Evolutionary conservation across 2,329 filamentous ascomycete species (phyloP), one percentile per base, ranked within the genome.

Genomic region (Alternaria sp.): DNA sequence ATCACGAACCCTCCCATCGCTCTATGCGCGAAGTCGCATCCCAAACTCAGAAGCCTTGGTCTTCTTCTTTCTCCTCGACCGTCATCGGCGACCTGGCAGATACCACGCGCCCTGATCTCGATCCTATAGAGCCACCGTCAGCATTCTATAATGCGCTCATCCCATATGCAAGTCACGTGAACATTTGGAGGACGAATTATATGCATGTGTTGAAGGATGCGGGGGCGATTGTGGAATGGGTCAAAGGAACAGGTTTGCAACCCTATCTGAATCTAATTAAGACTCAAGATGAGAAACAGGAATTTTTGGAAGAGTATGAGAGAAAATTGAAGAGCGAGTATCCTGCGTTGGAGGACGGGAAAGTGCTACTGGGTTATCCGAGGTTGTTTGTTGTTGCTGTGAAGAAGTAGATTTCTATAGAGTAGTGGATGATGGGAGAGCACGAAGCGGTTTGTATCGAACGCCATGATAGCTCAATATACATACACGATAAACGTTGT

Each of bases 141-240:
- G 79, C 80, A 49, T 81, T 85, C 3, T 87, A 87, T 69, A 77
- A 88, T 57, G 78, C 78, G 1, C 69, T 89, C 3, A 77, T 74
- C 0, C 81, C 81, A 18, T 2, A 53, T n/a, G 69, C 68, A 1
- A 20, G 9, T 9, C 32, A 82, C 2, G 78, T 89, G 3, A 78
- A 86, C 63, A 71, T 88, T 1, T 89, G 86, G 84, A 81, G 84
- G 44, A 85, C 85, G 1, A 71, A 75, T 41, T 89, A 89, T 63
- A 76, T 83, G 27, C 86, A 89, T 70, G 72, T 82, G 0, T 69
- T 89, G 58, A 76, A 80, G 3, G 80, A 78, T 22, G 84, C 84
- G 20, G 63, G 73, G 12, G 83, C 79, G 1, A 84, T 89, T 43
- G 83, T 88, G 6, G 86, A 88, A 71, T 89, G 87, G 87, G 83